These are phyloP conservation scores for Clonostachys sp. DNA, from an alignment of 2,329 filamentous ascomycete species.

Conservation along the genomic window DNA sequence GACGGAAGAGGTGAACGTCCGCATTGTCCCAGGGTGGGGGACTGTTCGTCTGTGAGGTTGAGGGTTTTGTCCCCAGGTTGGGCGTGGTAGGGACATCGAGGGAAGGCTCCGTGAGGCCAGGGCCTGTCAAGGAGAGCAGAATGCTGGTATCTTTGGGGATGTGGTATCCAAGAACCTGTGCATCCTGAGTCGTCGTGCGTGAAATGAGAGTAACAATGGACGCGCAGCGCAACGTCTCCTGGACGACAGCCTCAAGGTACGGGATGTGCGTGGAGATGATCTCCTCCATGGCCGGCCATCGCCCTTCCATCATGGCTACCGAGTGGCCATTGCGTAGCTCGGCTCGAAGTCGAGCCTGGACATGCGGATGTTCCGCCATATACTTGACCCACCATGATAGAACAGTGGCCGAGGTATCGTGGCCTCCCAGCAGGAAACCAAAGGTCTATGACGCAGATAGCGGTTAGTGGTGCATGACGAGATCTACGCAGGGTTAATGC, in stretches of 20 bases:
- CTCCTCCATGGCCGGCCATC: constrained; percentile 20
- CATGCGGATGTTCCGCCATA: constrained; percentile 11
- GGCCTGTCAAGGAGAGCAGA: background rate
- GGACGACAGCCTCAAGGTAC: constrained; percentile 29
- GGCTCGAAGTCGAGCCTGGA: constrained; percentile 15
- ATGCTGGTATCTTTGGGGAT: constrained; percentile 16
- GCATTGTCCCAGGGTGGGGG: constrained; percentile 42
- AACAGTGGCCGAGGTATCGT: constrained; percentile 18
- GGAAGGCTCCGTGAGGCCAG: background rate
- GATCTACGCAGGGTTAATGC: background rate
- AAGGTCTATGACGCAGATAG: constrained; percentile 8
- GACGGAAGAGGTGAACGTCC: constrained; percentile 82
- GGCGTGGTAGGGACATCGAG: constrained; percentile 9
- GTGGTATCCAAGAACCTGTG: constrained; percentile 12
- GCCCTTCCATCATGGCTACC: constrained; percentile 9
- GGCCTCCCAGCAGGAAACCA: constrained; percentile 19
- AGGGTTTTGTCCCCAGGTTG: constrained; percentile 12
- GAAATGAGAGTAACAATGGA: constrained; percentile 19
- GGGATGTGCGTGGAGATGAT: constrained; percentile 17
- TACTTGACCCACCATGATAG: constrained; percentile 21
- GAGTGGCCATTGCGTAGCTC: constrained; percentile 13
- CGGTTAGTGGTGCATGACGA: background rate
- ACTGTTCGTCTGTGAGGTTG: constrained; percentile 2
- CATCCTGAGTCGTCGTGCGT: constrained; percentile 14
- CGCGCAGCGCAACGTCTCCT: constrained; percentile 26